phyloP scores from a whole-genome alignment of 1,284 basidiomycete species.

The Vanrija humicola region DNA sequence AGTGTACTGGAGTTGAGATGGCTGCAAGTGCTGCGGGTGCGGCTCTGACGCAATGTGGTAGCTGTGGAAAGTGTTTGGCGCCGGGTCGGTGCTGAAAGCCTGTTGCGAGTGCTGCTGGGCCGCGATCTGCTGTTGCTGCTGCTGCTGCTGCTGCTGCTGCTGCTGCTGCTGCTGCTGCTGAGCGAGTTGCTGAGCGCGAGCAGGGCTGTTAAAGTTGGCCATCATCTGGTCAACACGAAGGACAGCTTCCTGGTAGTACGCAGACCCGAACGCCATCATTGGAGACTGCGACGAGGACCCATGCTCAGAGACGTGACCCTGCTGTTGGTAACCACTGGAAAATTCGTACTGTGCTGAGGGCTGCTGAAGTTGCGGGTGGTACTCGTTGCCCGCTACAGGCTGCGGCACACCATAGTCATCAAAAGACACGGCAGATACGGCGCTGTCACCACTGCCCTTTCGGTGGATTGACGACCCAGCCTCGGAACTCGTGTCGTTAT shows the following conservation, averaged over 20 bases:
- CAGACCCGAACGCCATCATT: too few relatives aligned
- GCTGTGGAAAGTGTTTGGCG: too few relatives aligned
- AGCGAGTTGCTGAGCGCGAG: not conserved
- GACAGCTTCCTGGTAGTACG: not conserved
- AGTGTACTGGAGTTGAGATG: not conserved
- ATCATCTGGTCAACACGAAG: slow-evolving; percentile 10
- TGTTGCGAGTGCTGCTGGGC: not conserved
- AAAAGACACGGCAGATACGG: too few relatives aligned
- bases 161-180: not conserved
- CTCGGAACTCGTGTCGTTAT: not conserved
- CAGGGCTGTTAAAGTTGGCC: not conserved
- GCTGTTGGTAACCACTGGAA: not conserved
- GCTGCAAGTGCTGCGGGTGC: not conserved
- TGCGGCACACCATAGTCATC: not conserved
- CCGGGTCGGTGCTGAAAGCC: too few relatives aligned
- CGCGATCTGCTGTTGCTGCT: not conserved
- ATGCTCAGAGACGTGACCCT: not conserved
- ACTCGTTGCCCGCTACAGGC: not conserved
- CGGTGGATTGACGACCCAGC: not conserved
- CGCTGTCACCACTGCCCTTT: too few relatives aligned
- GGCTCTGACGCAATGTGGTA: too few relatives aligned
- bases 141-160: not conserved
- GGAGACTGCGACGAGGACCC: too few relatives aligned
- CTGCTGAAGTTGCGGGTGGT: not conserved
- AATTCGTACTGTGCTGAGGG: not conserved